A percentile compares a stretch with the other conserved stretches of the same genome.
phyloP scores from a whole-genome alignment of 192 early-diverging fungal species.

The Podila horticola region DNA sequence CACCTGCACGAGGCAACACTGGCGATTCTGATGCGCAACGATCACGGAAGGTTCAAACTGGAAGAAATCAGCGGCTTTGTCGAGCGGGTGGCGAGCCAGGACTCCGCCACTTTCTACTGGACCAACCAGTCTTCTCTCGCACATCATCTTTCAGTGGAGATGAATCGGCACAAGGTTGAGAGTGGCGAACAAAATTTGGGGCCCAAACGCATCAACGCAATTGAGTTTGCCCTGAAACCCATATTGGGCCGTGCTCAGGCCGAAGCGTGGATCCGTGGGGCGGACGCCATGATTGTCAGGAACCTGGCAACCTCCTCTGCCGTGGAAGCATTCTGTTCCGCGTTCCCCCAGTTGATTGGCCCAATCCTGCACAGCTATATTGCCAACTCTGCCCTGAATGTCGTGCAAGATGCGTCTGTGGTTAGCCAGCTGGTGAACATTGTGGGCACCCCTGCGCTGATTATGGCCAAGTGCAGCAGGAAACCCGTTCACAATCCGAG shows the following conservation, averaged over 20 bases:
- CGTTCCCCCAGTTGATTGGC: constrained; percentile 21
- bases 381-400: background rate
- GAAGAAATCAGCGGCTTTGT: constrained; percentile 19
- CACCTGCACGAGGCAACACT: constrained; percentile 17
- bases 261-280: constrained; percentile 13
- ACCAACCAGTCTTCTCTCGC: background rate
- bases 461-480: constrained; percentile 2
- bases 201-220: background rate
- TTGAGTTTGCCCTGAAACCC: constrained; percentile 4
- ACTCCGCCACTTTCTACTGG: constrained; percentile 32
- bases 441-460: background rate
- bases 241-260: constrained; percentile 22
- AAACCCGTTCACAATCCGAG: too few relatives aligned
- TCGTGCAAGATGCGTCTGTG: background rate
- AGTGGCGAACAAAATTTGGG: background rate
- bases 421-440: background rate
- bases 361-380: constrained; percentile 10
- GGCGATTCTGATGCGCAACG: background rate
- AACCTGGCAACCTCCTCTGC: background rate
- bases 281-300: constrained; percentile 15
- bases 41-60: constrained; percentile 3
- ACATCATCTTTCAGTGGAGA: background rate
- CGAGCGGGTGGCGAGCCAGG: constrained; percentile 16
- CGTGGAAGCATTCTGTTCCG: background rate
- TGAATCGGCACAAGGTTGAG: background rate